phyloP scores from a whole-genome alignment of 208 protist genomes.

The Angomonas desouzai region DNA sequence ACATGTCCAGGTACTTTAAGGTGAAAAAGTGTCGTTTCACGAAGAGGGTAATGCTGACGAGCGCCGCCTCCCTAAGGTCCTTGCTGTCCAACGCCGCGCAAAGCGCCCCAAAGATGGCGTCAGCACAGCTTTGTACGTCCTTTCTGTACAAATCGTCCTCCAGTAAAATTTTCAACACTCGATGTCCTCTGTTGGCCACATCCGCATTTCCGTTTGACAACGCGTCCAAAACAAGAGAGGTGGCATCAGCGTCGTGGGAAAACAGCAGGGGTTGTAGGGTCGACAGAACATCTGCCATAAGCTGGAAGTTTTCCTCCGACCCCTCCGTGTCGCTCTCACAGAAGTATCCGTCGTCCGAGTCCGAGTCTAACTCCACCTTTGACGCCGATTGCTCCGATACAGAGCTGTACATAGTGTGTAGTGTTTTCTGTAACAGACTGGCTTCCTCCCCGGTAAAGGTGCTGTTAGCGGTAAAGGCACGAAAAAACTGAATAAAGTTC shows the following conservation, averaged over 20 bases:
- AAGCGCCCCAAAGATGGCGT: not conserved
- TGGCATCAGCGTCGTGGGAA: not conserved
- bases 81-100: not conserved
- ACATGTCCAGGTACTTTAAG: not conserved
- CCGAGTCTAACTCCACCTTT: not conserved
- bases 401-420: not conserved
- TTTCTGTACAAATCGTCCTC: not conserved
- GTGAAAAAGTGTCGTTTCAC: not conserved
- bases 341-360: conserved; percentile 1
- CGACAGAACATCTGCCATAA: not conserved
- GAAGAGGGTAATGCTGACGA: not conserved
- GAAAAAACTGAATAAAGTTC: not conserved
- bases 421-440: not conserved
- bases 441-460: not conserved
- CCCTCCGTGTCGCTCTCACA: not conserved
- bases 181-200: not conserved
- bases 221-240: not conserved
- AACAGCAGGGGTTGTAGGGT: not conserved
- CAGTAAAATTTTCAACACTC: not conserved
- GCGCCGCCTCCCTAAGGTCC: not conserved
- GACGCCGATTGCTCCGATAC: not conserved
- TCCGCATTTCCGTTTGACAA: not conserved
- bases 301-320: not conserved
- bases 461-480: not conserved
- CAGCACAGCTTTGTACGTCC: not conserved